Evolutionary conservation across 495 filamentous ascomycete genomes (phyloP).

Genomic region (Ramalina intermedia): DNA sequence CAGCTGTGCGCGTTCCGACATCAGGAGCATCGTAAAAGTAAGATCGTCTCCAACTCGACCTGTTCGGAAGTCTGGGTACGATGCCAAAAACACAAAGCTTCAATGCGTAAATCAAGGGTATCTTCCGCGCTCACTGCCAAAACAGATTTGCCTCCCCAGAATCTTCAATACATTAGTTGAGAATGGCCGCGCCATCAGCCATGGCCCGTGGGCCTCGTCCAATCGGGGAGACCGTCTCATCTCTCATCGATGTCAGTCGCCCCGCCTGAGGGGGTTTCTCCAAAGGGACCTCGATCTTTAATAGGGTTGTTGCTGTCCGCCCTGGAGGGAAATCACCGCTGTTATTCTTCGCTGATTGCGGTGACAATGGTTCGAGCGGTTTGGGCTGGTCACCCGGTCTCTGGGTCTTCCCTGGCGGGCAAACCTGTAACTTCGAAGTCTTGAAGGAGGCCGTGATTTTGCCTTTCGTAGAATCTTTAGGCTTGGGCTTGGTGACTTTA

Average conservation of each 20-base stretch:
- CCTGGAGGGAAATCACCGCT: conserved; percentile 12
- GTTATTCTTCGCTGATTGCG: conserved; percentile 30
- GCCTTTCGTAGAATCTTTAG: conserved; percentile 12
- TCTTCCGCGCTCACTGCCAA: not conserved
- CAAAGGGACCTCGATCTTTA: conserved; percentile 8
- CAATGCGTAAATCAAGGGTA: not conserved
- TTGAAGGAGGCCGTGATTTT: conserved; percentile 26
- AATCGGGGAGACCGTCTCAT: conserved; percentile 26
- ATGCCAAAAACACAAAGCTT: not conserved
- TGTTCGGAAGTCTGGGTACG: too few relatives aligned
- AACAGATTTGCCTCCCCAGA: not conserved
- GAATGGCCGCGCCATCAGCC: conserved; percentile 13
- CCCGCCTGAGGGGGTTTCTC: not conserved
- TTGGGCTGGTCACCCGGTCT: conserved; percentile 12
- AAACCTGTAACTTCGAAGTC: conserved; percentile 23
- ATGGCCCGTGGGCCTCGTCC: conserved; percentile 26
- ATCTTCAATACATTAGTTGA: conserved; percentile 11
- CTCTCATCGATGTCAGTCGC: conserved; percentile 12
- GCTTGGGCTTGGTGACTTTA: conserved; percentile 11
- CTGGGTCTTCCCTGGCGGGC: not conserved
- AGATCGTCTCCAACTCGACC: too few relatives aligned
- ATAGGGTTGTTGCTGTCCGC: conserved; percentile 11
- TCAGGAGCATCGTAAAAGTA: too few relatives aligned
- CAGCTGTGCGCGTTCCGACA: too few relatives aligned
- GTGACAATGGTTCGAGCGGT: conserved; percentile 27